These are phyloP conservation scores for Hapsidospora chrysogenum DNA, from an alignment of 495 filamentous ascomycete genomes.

Conservation along the genomic window DNA sequence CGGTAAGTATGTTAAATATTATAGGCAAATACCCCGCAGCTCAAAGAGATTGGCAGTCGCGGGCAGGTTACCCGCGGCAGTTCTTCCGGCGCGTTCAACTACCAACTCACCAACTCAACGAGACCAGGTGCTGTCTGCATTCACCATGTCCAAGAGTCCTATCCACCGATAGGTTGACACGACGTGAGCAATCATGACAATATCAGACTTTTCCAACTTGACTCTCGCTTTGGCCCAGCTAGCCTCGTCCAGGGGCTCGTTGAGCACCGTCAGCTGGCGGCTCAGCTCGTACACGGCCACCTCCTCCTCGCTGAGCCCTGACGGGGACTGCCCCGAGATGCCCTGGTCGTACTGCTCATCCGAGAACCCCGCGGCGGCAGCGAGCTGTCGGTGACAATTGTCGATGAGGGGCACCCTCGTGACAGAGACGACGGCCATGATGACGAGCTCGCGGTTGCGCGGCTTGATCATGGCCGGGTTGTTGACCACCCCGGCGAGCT, in stretches of 20 bases:
- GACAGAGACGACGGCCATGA: slow-evolving; percentile 3
- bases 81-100: too few species aligned
- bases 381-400: slow-evolving; percentile 2
- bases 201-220: neutral
- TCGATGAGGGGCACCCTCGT: slow-evolving; percentile 2
- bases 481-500: neutral
- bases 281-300: slow-evolving; percentile 2
- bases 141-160: slow-evolving; percentile 2
- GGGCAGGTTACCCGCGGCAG: too few species aligned
- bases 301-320: slow-evolving; percentile 4
- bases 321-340: slow-evolving; percentile 1
- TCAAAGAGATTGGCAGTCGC: too few species aligned
- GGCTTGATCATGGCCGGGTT: slow-evolving; percentile 2
- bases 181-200: slow-evolving; percentile 2
- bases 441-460: slow-evolving; percentile 5
- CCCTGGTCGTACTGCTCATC: slow-evolving; percentile 2
- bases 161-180: slow-evolving; percentile 4
- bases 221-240: neutral
- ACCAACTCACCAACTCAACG: too few species aligned
- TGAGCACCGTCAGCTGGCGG: neutral
- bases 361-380: neutral
- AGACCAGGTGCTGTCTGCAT: too few species aligned
- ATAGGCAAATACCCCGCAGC: too few species aligned
- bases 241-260: neutral
- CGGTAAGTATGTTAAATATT: too few species aligned